Percentiles rank a stretch among this genome's conserved stretches.
Conservation (phyloP, 257 asterid genomes). For the Lycium ferocissimum region DNA sequence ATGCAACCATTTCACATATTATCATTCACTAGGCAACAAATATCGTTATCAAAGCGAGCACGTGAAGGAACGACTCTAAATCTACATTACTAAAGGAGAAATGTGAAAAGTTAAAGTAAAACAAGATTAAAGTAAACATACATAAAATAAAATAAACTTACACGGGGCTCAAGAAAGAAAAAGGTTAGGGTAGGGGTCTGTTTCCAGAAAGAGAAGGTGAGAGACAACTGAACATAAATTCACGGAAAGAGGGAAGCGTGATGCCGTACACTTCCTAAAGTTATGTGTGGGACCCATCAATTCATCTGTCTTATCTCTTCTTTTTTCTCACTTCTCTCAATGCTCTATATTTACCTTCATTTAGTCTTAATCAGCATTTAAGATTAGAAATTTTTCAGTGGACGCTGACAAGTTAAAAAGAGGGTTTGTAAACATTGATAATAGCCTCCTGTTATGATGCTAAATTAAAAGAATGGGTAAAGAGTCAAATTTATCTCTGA, state of each 20-base stretch:
- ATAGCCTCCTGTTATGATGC: too few species aligned
- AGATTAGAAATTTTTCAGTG: not conserved
- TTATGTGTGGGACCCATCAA: not conserved
- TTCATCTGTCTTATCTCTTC: not conserved
- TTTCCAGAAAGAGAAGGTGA: constrained; percentile 15
- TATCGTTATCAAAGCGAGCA: constrained; percentile 7
- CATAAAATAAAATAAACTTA: not conserved
- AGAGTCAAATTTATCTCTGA: too few species aligned
- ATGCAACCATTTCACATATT: not conserved
- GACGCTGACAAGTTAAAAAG: not conserved
- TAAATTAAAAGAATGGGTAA: too few species aligned
- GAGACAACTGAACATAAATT: constrained; percentile 16
- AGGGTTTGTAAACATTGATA: not conserved
- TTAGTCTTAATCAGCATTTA: not conserved
- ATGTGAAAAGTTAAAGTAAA: not conserved
- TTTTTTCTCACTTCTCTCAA: not conserved
- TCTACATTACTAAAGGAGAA: not conserved
- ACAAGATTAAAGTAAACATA: not conserved
- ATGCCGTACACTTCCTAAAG: constrained; percentile 17
- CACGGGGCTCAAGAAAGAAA: constrained; percentile 21
- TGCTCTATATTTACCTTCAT: not conserved
- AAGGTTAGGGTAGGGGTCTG: not conserved
- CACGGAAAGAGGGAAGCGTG: constrained; percentile 31
- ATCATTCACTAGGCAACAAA: not conserved
- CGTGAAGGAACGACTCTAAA: not conserved